These are phyloP conservation scores for Heterobasidion annosum DNA, from an alignment of 1,284 basidiomycete species.

Conservation along the genomic window DNA sequence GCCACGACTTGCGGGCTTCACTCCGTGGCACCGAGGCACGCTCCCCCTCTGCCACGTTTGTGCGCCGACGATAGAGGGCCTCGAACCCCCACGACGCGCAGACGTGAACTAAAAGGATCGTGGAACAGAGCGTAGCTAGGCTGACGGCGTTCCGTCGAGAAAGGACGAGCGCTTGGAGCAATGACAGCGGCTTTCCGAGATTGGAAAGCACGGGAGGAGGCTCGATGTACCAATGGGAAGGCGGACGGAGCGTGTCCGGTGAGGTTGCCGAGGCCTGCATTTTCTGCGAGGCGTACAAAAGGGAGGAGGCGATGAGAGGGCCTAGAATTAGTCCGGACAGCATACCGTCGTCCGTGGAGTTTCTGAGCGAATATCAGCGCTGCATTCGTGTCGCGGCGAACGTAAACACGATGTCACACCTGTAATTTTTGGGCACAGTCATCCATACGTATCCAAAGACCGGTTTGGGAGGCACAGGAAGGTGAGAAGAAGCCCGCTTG, in stretches of 20 bases:
- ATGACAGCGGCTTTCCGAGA: slow-evolving; percentile 29
- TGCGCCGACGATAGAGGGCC: slow-evolving; percentile 33
- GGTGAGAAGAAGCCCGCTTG: slow-evolving; percentile 25
- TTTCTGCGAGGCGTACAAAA: slow-evolving; percentile 40
- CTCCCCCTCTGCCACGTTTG: slow-evolving; percentile 47
- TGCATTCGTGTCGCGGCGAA: background rate
- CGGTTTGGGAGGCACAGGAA: slow-evolving; percentile 25
- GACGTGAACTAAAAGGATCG: slow-evolving; percentile 71
- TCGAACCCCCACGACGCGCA: slow-evolving; percentile 69
- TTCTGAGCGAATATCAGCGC: slow-evolving; percentile 1
- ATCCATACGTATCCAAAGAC: slow-evolving; percentile 71
- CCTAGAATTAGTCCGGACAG: slow-evolving; percentile 73
- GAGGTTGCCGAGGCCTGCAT: slow-evolving; percentile 20
- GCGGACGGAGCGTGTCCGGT: slow-evolving; percentile 25
- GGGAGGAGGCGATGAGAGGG: slow-evolving; percentile 64
- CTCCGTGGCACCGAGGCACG: slow-evolving; percentile 68
- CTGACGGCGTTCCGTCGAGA: slow-evolving; percentile 73
- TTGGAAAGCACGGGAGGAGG: slow-evolving; percentile 42
- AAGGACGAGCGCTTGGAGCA: slow-evolving; percentile 55
- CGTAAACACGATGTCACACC: slow-evolving; percentile 29
- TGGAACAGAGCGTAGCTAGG: slow-evolving; percentile 71
- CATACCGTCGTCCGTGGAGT: slow-evolving; percentile 73
- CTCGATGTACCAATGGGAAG: slow-evolving; percentile 71
- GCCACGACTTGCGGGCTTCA: slow-evolving; percentile 49
- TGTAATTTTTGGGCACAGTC: slow-evolving; percentile 83